Evolutionary conservation across 495 filamentous ascomycete genomes (phyloP).

Genomic region (Physcia stellaris): DNA sequence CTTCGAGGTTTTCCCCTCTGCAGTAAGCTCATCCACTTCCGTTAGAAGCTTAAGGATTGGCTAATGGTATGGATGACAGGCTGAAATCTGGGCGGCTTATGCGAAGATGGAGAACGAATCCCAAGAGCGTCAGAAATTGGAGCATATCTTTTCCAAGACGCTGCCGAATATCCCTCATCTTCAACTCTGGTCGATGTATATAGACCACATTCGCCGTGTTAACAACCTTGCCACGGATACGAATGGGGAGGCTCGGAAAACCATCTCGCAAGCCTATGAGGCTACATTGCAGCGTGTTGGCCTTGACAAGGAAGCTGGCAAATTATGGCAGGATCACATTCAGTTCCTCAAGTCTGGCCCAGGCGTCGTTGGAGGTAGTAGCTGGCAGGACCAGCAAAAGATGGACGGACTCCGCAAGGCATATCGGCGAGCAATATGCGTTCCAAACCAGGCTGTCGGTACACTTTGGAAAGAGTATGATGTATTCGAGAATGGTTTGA

Average conservation of each 20-base stretch:
- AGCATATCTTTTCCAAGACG: slow-evolving; percentile 65
- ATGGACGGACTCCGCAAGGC: slow-evolving; percentile 84
- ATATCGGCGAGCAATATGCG: slow-evolving; percentile 75
- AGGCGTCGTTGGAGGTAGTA: slow-evolving; percentile 66
- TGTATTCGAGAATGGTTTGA: slow-evolving; percentile 80
- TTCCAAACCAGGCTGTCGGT: slow-evolving; percentile 70
- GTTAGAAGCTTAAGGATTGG: neutral
- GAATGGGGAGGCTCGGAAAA: slow-evolving; percentile 57
- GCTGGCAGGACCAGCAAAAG: slow-evolving; percentile 96
- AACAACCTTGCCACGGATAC: slow-evolving; percentile 75
- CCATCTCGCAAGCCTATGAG: slow-evolving; percentile 74
- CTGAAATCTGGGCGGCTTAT: slow-evolving; percentile 77
- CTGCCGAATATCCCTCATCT: slow-evolving; percentile 65
- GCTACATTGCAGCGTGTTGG: slow-evolving; percentile 82
- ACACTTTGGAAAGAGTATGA: slow-evolving; percentile 94
- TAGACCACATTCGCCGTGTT: slow-evolving; percentile 84
- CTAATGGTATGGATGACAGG: too few relatives aligned
- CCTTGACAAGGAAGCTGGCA: slow-evolving; percentile 80
- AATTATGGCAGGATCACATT: slow-evolving; percentile 86
- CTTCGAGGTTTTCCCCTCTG: slow-evolving; percentile 71
- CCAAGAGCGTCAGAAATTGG: slow-evolving; percentile 61
- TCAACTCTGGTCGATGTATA: slow-evolving; percentile 80
- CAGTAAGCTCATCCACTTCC: slow-evolving; percentile 47
- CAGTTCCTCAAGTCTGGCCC: slow-evolving; percentile 79
- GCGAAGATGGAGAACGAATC: slow-evolving; percentile 75